Evolutionary conservation across 805 yeast species (phyloP).

Genomic region (Ogataea thermomethanolica): DNA sequence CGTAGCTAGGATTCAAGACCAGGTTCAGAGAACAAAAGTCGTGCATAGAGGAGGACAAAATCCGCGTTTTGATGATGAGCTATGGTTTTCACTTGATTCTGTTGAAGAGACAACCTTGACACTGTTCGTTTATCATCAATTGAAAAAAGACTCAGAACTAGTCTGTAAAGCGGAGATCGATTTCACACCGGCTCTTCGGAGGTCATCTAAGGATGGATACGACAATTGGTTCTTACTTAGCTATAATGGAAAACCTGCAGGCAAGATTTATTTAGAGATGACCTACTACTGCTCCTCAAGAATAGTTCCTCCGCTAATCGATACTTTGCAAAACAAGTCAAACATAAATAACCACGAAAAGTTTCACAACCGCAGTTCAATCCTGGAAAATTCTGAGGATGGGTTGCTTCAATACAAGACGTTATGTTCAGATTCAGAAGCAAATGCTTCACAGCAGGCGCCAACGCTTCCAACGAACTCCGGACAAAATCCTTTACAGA

Average conservation of each 20-base stretch:
- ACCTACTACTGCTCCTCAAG: constrained; percentile 69
- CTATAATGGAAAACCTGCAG: constrained; percentile 73
- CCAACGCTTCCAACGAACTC: not conserved
- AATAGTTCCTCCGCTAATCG: constrained; percentile 30
- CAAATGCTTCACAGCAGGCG: not conserved
- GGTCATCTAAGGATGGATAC: constrained; percentile 67
- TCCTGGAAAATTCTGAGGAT: too few relatives aligned
- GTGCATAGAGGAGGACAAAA: constrained; percentile 90
- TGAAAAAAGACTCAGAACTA: constrained; percentile 79
- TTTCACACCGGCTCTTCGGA: constrained; percentile 65
- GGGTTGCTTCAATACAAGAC: constrained; percentile 6
- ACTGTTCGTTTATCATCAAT: constrained; percentile 78
- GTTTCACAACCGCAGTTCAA: too few relatives aligned
- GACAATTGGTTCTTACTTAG: constrained; percentile 81
- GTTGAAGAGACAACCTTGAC: constrained; percentile 62
- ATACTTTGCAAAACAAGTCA: not conserved
- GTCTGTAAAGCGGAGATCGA: constrained; percentile 82
- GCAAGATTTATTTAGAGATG: constrained; percentile 85
- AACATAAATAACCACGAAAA: too few relatives aligned
- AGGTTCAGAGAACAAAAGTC: constrained; percentile 74
- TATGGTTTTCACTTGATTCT: constrained; percentile 61
- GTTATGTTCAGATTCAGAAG: not conserved
- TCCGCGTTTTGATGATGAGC: constrained; percentile 81
- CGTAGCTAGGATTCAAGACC: constrained; percentile 74
- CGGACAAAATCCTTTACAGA: not conserved